Conservation (phyloP, 2,329 filamentous ascomycete species). For the Ceratocystis diversiconidia region DNA sequence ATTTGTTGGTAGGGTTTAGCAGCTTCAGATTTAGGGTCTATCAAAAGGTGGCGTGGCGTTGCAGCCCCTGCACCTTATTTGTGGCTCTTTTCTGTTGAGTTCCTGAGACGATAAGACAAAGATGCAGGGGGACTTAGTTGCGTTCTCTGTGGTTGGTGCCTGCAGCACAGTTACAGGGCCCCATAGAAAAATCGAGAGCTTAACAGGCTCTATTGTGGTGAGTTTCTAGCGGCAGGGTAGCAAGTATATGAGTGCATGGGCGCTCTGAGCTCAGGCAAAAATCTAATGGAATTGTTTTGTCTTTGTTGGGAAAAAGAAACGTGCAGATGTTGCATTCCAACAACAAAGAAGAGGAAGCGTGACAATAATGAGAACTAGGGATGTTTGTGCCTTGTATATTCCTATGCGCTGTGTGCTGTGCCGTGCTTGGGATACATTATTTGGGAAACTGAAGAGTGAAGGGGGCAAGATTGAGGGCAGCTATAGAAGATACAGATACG, state of each 20-base stretch:
- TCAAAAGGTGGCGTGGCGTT: neutral
- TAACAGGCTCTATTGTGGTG: neutral
- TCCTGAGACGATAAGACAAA: neutral
- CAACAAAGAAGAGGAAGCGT: neutral
- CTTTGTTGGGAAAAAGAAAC: constrained; percentile 6
- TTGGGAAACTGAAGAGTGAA: too few relatives aligned
- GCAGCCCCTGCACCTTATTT: neutral
- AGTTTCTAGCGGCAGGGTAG: neutral
- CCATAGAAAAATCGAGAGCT: neutral
- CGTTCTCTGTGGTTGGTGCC: neutral
- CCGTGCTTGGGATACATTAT: too few relatives aligned
- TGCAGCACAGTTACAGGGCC: neutral
- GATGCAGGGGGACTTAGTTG: neutral
- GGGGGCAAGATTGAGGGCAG: too few relatives aligned
- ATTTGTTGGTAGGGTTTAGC: neutral
- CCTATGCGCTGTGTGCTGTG: neutral
- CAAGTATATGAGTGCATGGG: neutral
- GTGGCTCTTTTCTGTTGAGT: neutral
- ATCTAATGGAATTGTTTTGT: neutral
- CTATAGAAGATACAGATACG: too few relatives aligned
- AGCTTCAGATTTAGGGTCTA: neutral
- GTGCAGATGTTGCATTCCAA: neutral
- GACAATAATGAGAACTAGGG: neutral
- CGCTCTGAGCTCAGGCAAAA: neutral
- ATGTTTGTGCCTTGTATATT: neutral